These are phyloP conservation scores for Phytophthora cactorum DNA, from an alignment of 352 stramenopile species.

Conservation along the genomic window DNA sequence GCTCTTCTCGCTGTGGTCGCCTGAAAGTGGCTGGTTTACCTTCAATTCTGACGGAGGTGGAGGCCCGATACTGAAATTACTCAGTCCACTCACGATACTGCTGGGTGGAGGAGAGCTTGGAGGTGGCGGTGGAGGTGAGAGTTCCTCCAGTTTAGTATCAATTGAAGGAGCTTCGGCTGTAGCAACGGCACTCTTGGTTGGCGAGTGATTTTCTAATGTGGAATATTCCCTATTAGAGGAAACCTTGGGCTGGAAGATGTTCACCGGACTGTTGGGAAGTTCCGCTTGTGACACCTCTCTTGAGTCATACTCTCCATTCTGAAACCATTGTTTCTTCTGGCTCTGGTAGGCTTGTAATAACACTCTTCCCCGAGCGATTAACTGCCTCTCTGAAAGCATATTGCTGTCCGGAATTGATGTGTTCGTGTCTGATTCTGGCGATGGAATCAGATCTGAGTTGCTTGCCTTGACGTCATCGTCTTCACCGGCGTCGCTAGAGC, in stretches of 20 bases:
- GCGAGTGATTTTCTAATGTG: constrained; percentile 20
- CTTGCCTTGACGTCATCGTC: not conserved
- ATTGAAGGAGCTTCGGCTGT: constrained; percentile 22
- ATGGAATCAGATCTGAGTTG: constrained; percentile 23
- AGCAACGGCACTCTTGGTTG: constrained; percentile 2
- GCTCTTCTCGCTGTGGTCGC: constrained; percentile 33
- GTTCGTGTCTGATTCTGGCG: constrained; percentile 11
- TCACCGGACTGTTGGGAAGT: constrained; percentile 7
- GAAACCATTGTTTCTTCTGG: constrained; percentile 43
- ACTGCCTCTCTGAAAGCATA: constrained; percentile 38
- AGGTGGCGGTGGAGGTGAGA: constrained; percentile 2
- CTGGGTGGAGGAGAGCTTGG: constrained; percentile 18
- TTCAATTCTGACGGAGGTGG: constrained; percentile 28
- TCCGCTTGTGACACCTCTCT: not conserved
- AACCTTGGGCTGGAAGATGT: constrained; percentile 23
- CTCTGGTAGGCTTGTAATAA: constrained; percentile 57
- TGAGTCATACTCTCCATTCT: constrained; percentile 16
- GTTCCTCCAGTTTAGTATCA: constrained; percentile 25
- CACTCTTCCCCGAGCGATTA: constrained; percentile 52
- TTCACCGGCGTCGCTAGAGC: constrained; percentile 11
- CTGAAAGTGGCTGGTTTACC: constrained; percentile 25
- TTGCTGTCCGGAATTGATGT: constrained; percentile 5
- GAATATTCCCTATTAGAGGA: constrained; percentile 21
- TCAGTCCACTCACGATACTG: constrained; percentile 24
- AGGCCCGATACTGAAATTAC: constrained; percentile 34